A percentile compares a stretch with the other conserved stretches of the same genome.
phyloP scores from a whole-genome alignment of 768 basidiomycete species.

The Naematelia aurantialba region DNA sequence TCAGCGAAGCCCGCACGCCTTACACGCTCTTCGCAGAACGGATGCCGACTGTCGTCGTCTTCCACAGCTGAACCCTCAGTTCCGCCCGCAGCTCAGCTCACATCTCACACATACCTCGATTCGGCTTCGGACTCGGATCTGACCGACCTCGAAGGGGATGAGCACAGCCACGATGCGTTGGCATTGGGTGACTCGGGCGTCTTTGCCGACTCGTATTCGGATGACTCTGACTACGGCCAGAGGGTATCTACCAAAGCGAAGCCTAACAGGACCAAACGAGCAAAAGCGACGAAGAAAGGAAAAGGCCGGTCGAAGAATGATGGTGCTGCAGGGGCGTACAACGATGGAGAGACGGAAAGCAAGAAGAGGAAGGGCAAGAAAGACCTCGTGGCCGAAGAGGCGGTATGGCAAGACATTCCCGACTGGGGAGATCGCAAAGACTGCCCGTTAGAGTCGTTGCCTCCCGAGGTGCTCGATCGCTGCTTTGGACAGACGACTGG shows the following conservation, averaged over 20 bases:
- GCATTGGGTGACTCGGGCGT: neutral
- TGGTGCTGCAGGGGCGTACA: constrained; percentile 6
- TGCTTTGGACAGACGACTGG: constrained; percentile 10
- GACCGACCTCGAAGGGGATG: neutral
- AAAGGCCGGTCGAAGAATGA: constrained; percentile 2
- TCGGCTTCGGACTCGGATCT: neutral
- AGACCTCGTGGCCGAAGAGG: constrained; percentile 1
- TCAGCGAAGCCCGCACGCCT: neutral
- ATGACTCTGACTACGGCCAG: neutral
- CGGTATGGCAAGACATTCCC: constrained; percentile 13
- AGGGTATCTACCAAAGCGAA: constrained; percentile 1
- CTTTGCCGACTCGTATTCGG: neutral
- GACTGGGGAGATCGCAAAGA: constrained; percentile 6
- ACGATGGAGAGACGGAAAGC: neutral
- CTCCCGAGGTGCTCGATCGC: constrained; percentile 11
- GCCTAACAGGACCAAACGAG: neutral
- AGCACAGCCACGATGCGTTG: neutral
- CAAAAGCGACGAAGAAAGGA: neutral
- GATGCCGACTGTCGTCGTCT: too few species aligned
- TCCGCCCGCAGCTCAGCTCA: neutral
- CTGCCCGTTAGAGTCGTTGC: constrained; percentile 6
- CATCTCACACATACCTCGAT: neutral
- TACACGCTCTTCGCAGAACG: neutral
- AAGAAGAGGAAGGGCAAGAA: neutral
- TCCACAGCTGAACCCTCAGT: too few species aligned